A percentile compares a stretch with the other conserved stretches of the same genome.
phyloP scores from a whole-genome alignment of 495 filamentous ascomycete genomes.

The Cairneyella variabilis region DNA sequence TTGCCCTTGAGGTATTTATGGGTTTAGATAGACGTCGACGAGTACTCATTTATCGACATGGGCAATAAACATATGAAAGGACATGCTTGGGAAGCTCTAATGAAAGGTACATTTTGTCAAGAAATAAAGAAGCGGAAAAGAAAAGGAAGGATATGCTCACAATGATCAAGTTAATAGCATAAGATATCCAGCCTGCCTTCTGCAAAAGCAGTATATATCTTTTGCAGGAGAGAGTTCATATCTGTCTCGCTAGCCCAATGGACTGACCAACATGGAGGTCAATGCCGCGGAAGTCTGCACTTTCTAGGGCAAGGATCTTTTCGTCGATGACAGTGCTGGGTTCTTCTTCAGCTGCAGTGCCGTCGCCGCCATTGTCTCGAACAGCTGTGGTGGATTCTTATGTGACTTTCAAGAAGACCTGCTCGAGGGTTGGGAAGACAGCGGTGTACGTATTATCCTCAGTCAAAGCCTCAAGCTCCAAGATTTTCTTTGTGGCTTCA shows the following conservation, averaged over 20 bases:
- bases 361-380: conserved; percentile 20
- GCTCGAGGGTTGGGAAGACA: conserved; percentile 22
- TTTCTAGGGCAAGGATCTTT: conserved; percentile 18
- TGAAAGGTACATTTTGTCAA: too few relatives aligned
- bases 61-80: too few relatives aligned
- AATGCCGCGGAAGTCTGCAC: conserved; percentile 11
- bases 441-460: conserved; percentile 18
- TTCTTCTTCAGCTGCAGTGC: conserved; percentile 21
- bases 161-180: conserved; percentile 22
- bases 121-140: too few relatives aligned
- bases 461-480: conserved; percentile 21
- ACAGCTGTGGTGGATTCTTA: conserved; percentile 16
- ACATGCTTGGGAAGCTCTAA: too few relatives aligned
- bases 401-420: conserved; percentile 24
- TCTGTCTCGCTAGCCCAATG: conserved; percentile 18
- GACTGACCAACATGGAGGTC: conserved; percentile 22
- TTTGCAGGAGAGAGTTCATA: conserved; percentile 17
- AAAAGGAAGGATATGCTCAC: too few relatives aligned
- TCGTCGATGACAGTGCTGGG: conserved; percentile 13
- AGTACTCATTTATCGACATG: too few relatives aligned
- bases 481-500: conserved; percentile 21
- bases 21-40: too few relatives aligned
- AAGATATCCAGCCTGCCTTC: conserved; percentile 23
- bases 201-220: conserved; percentile 19
- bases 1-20: too few relatives aligned